phyloP scores from a whole-genome alignment of 345 rosid species.

The Lumnitzera littorea region DNA sequence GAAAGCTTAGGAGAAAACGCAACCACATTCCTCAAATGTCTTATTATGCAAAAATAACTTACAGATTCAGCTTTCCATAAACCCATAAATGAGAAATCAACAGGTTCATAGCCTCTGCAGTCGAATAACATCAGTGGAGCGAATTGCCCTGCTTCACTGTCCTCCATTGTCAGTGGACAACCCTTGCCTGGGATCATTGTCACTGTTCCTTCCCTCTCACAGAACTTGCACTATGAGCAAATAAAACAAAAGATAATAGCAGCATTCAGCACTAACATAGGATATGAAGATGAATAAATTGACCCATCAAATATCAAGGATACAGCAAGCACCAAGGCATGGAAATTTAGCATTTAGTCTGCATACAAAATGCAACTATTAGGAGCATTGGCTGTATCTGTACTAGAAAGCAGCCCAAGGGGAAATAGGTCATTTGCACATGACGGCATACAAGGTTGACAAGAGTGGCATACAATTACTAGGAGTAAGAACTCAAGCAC shows the following conservation, averaged over 20 bases:
- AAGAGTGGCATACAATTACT: too few relatives aligned
- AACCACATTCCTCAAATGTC: neutral
- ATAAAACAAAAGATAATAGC: constrained; percentile 6
- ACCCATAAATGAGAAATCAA: constrained; percentile 49
- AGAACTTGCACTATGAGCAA: constrained; percentile 66
- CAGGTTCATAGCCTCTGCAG: constrained; percentile 80
- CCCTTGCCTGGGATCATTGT: constrained; percentile 71
- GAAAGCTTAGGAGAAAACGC: neutral
- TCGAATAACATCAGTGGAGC: constrained; percentile 80
- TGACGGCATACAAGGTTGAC: too few relatives aligned
- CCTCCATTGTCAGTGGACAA: constrained; percentile 47
- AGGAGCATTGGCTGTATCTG: too few relatives aligned
- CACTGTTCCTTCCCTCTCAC: constrained; percentile 74
- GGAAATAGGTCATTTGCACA: too few relatives aligned
- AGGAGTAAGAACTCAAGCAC: too few relatives aligned
- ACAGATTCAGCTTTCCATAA: constrained; percentile 83
- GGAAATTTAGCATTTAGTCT: too few relatives aligned
- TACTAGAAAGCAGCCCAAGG: too few relatives aligned
- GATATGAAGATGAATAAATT: neutral
- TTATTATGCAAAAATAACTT: constrained; percentile 23
- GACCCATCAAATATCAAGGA: neutral
- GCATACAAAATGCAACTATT: too few relatives aligned
- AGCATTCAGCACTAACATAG: constrained; percentile 5
- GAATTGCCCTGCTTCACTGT: constrained; percentile 49
- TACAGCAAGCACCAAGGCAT: neutral